Evolutionary conservation across 352 stramenopile species (phyloP), one percentile per base, ranked within the genome.

Genomic region (Globisporangium irregulare): DNA sequence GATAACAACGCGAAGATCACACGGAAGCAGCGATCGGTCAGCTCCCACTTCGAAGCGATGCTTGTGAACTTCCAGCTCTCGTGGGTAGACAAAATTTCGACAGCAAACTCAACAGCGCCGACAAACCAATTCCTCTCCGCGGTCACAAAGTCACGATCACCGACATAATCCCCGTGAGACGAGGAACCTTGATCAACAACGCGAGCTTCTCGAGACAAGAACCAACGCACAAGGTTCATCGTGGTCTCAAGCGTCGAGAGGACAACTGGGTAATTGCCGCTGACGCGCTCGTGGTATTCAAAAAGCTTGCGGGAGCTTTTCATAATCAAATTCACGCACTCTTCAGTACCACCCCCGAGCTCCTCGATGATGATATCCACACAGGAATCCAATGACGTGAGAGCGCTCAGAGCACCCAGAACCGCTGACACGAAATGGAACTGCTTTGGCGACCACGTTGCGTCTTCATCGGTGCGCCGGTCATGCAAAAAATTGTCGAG

Each of bases 11-110:
- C 74, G 36, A 81, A 81, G 6, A 90, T 67, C 12, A 89, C 59
- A 15, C 79, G 81, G 54, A 87, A 85, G 59, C 79, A 89, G 27
- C 79, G 73, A 48, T 90, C 76, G 4, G 72, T 69, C 18, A 90
- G 50, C 58, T 85, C 69, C 53, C 75, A 89, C 36, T 79, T 83
- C 22, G 78, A 72, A 12, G 38, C 53, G 2, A 75, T 70, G 5
- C 66, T 66, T 38, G 69, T 66, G 68, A 92, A 92, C 56, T 81
- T 77, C 84, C 84, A 92, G 54, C 74, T 87, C 56, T 92, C 82
- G 53, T 90, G 74, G 1, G 77, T 87, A 15, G 75, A 74, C 43
- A 92, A 50, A 12, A 90, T 71, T 67, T 90, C 82, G 50, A 89
- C 71, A 32, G 74, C 69, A 67, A 90, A 90, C 48, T 90, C 82